Base-by-base conservation (phyloP, 148 eudicot species). In the Camellia granthamiana region DNA sequence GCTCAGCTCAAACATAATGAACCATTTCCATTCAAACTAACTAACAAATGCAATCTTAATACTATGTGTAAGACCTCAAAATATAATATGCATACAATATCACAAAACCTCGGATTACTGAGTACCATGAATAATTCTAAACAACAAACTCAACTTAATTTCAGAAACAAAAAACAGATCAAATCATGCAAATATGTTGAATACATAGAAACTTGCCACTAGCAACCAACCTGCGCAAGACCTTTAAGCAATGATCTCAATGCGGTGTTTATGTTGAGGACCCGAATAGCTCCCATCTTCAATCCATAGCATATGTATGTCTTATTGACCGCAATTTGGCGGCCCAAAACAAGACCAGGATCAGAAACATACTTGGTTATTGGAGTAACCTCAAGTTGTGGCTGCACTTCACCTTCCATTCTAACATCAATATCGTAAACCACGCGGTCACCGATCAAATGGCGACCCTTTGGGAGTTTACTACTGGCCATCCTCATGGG, bases 301-400 rank as follows among this genome's bases (percentile, higher is more conserved):
- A 97, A 88, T 58, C 99, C 99, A 81, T 97, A 97, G 81, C 99
- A 94, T 6, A 97, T 97, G 42, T 97, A 97, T 0, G 90, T 91
- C 86, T 94, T 94, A 76, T 89, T 96, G 14, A 96, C 99, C 0
- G 98, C 99, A 85, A 96, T 92, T 81, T 97, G 98, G 62, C 92
- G 86, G 0, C 99, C 99, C 73, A 97, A 79, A 21, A 94, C 88
- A 10, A 97, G 88, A 1, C 92, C 97, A 38, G 99, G 98, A 81
- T 97, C 99, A 1, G 98, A 94, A 0, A 83, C 88, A 75, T 97
- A 97, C 88, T 97, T 97, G 0, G 99, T 97, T 65, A 97, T 97
- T 3, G 99, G 98, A 72, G 98, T 91, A 55, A 97, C 99, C 80
- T 94, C 99, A 54, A 97, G 88, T 82, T 97, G 98, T 1, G 99